phyloP scores from a whole-genome alignment of 164 flowering plant species.

The Nymphaea colorata region DNA sequence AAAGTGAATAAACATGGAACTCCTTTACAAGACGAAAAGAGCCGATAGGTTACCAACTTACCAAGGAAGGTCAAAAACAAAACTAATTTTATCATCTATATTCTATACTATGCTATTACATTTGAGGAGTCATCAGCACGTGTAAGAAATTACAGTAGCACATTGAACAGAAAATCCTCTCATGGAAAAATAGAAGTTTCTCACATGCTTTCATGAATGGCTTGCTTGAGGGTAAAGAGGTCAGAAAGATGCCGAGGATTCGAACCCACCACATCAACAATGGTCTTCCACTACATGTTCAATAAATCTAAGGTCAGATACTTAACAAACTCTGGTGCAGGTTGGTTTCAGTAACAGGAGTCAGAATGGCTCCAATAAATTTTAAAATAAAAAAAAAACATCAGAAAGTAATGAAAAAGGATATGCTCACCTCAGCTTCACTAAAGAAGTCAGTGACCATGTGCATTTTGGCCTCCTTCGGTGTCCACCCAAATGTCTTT shows the following conservation, averaged over 20 bases:
- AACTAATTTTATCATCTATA: too few species aligned
- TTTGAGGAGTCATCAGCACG: too few species aligned
- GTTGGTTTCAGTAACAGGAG: too few species aligned
- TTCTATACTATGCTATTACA: too few species aligned
- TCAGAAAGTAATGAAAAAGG: not conserved
- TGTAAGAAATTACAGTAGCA: too few species aligned
- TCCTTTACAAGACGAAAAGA: not conserved
- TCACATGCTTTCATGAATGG: conserved; percentile 26
- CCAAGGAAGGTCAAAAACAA: too few species aligned
- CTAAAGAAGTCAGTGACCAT: conserved; percentile 80
- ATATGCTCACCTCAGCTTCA: conserved; percentile 56
- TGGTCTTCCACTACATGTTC: conserved; percentile 52
- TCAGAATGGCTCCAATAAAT: not conserved
- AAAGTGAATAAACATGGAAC: not conserved
- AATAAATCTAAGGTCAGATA: conserved; percentile 5
- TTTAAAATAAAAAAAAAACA: too few species aligned
- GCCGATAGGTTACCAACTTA: too few species aligned
- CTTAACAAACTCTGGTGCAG: not conserved
- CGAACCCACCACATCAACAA: conserved; percentile 74
- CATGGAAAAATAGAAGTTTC: not conserved
- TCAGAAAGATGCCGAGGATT: conserved; percentile 82
- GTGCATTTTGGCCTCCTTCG: conserved; percentile 81
- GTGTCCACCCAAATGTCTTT: conserved; percentile 86
- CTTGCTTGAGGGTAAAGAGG: conserved; percentile 72
- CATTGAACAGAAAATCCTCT: too few species aligned